Evolutionary conservation across 2,329 filamentous ascomycete species (phyloP), one percentile per base, ranked within the genome.

Genomic region (Diaporthe ampelina): DNA sequence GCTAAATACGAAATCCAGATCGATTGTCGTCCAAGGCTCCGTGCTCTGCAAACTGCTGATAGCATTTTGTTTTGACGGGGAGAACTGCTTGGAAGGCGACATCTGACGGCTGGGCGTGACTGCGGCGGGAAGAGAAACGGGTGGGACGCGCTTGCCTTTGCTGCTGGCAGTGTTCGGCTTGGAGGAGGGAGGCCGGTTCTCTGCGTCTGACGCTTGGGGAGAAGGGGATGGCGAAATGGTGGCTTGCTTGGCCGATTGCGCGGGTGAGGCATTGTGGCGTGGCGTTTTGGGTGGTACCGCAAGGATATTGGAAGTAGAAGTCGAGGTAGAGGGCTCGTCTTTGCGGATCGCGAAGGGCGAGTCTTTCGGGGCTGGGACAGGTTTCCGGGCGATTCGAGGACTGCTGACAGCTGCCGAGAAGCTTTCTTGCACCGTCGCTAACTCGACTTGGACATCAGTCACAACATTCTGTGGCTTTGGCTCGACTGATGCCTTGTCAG

Each of bases 151-250:
- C 80, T 87, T 88, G 77, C 52, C 61, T 29, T 35, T 70, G 61
- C 84, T 87, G 70, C 85, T 86, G 3, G 88, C 85, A 65, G 85
- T 86, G 4, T 88, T 86, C 1, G 89, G 89, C 70, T 87, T 90
- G 7, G 91, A 91, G 1, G 93, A 94, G 0, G 94, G 94, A 0
- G 93, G 93, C 63, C 90, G 91, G 78, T 96, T 96, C 81, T 97
- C 94, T 0, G 93, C 93, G 80, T 97, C 93, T 0, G 94, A 95
- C 1, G 93, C 93, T 78, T 94, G 93, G 0, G 92, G 92, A 1
- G 93, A 94, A 24, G 89, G 89, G 0, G 92, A 94, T 0, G 91
- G 92, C 0, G 90, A 91, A 8, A 90, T 78, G 1, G 83, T 89
- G 17, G 90, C 82, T 76, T 91, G 90, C 72, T 86, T 87, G 15